Conservation (phyloP, 179 eudicot genomes). For the Patellifolia procumbens region DNA sequence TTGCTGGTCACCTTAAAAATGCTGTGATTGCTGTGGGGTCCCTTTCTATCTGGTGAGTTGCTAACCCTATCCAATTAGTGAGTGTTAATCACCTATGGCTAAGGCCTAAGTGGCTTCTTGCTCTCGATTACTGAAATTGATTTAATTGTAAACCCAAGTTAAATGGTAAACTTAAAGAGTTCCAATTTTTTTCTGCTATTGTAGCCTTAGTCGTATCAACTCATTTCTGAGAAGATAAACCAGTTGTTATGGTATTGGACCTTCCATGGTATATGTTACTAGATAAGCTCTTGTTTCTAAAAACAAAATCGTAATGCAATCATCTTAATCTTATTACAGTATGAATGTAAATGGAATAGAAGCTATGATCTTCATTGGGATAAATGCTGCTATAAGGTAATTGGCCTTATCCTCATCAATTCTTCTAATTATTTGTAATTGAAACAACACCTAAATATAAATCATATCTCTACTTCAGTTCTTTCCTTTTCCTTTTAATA, state of each 20-base stretch:
- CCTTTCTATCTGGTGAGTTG: slow-evolving; percentile 64
- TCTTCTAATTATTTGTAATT: too few relatives aligned
- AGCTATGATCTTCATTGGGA: slow-evolving; percentile 78
- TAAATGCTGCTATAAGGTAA: slow-evolving; percentile 82
- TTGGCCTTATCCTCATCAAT: neutral
- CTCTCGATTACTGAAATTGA: too few relatives aligned
- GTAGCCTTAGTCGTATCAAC: neutral
- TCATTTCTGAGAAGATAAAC: neutral
- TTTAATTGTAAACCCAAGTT: neutral
- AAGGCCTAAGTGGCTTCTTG: too few relatives aligned
- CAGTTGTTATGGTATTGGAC: neutral
- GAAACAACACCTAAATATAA: too few relatives aligned
- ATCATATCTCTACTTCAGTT: neutral
- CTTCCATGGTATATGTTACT: neutral
- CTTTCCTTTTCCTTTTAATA: too few relatives aligned
- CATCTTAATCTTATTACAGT: slow-evolving; percentile 38
- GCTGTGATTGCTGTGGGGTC: slow-evolving; percentile 74
- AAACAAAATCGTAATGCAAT: neutral
- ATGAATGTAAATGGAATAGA: slow-evolving; percentile 76
- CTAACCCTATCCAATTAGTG: slow-evolving; percentile 20
- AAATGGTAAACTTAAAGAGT: neutral
- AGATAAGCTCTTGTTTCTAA: neutral
- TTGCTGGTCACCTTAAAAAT: slow-evolving; percentile 64
- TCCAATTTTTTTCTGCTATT: neutral
- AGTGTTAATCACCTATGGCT: too few relatives aligned